Evolutionary conservation across 306 rosid genomes (phyloP), one percentile per base, ranked within the genome.

Genomic region (Macrotyloma uniflorum): DNA sequence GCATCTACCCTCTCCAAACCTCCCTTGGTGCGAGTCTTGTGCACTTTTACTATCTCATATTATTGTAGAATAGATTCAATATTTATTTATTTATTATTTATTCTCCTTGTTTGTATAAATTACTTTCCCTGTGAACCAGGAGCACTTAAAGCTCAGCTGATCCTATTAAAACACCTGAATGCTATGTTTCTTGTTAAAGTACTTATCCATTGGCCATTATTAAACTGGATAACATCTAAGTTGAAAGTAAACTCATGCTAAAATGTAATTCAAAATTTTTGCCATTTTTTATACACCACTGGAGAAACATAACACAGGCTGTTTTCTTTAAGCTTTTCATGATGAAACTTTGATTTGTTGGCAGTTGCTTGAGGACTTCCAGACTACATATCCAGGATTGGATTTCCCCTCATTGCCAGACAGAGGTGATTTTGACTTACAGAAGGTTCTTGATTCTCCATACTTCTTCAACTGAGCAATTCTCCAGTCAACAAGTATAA

Each of bases 371-470:
- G 90, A 86, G 83, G 86, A 81, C 82, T 93, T 90, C 83, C 87
- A 85, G 82, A 74, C 87, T 57, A 78, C 96, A 36, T 89, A 93
- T 81, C 97, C 96, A 24, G 86, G 68, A 49, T 81, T 93, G 84
- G 74, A 22, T 5, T 89, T 93, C 77, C 97, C 97, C 76, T 53
- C 91, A 53, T 82, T 93, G 69, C 96, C 96, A 5, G 79, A 80
- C 82, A 89, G 94, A 80, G 97, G 97, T 43, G 85, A 86, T 81
- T 89, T 90, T 74, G 91, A 90, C 85, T 84, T 93, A 80, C 85
- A 6, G 83, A 86, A 82, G 84, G 97, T 93, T 86, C 91, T 87
- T 11, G 73, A 86, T 51, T 90, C 96, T 43, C 97, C 91, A 0
- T 90, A 93, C 88, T 89, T 93, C 74, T 93, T 93, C 90, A 93